Evolutionary conservation across 306 rosid species (phyloP).

Genomic region (Begonia loranthoides): DNA sequence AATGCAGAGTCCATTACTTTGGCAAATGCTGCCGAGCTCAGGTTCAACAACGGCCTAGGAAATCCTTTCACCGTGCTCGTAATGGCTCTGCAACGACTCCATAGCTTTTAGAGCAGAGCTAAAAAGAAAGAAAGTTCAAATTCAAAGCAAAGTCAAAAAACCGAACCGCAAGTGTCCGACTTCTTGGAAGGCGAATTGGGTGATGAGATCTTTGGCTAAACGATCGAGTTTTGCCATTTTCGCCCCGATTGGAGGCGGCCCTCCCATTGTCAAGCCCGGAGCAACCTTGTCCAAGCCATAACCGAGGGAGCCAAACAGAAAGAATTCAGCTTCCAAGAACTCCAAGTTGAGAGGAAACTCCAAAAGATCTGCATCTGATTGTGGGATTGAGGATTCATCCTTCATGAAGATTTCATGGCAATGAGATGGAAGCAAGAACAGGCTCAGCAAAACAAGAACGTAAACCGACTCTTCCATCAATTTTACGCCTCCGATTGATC

Average conservation of each 20-base stretch:
- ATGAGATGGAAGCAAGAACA: constrained; percentile 12
- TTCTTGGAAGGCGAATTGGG: constrained; percentile 55
- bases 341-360: constrained; percentile 58
- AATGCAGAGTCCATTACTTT: constrained; percentile 34
- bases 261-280: constrained; percentile 33
- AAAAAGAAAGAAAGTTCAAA: neutral
- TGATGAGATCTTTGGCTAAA: constrained; percentile 22
- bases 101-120: too few species aligned
- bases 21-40: constrained; percentile 39
- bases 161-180: constrained; percentile 56
- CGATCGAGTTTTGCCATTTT: constrained; percentile 21
- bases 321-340: constrained; percentile 66
- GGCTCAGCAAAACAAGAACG: constrained; percentile 10
- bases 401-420: neutral
- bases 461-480: too few species aligned
- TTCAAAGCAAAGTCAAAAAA: neutral
- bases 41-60: constrained; percentile 62
- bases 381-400: neutral
- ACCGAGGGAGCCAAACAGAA: constrained; percentile 41
- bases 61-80: constrained; percentile 36
- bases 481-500: neutral
- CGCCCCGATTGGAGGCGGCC: constrained; percentile 52
- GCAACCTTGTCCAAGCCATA: constrained; percentile 39
- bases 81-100: constrained; percentile 40
- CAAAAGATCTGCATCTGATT: constrained; percentile 24